A percentile compares a stretch with the other conserved stretches of the same genome.
phyloP scores from a whole-genome alignment of 805 yeast genomes.

The Wickerhamomyces alni region DNA sequence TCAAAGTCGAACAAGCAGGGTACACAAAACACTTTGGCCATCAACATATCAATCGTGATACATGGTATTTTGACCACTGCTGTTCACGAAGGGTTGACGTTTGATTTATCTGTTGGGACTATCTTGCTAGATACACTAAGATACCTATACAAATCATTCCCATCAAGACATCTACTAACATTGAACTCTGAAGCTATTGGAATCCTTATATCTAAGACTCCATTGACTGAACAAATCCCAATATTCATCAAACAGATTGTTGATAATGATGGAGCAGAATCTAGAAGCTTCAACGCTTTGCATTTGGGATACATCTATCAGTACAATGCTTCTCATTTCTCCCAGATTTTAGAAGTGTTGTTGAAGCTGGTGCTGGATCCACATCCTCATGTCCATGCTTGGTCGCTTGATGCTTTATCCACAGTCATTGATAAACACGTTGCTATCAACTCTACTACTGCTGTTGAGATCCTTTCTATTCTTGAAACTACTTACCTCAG shows the following conservation, averaged over 20 bases:
- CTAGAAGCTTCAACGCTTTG: slow-evolving; percentile 53
- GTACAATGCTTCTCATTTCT: slow-evolving; percentile 34
- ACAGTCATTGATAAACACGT: slow-evolving; percentile 51
- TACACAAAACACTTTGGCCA: slow-evolving; percentile 42
- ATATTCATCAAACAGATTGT: slow-evolving; percentile 61
- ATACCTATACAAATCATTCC: slow-evolving; percentile 14
- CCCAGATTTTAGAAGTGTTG: slow-evolving; percentile 48
- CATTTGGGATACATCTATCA: slow-evolving; percentile 43
- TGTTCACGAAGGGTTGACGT: slow-evolving; percentile 13
- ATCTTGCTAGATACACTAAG: slow-evolving; percentile 47
- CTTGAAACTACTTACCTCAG: slow-evolving; percentile 34
- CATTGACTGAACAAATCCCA: slow-evolving; percentile 39
- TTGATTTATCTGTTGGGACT: slow-evolving; percentile 34
- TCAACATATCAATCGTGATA: slow-evolving; percentile 61
- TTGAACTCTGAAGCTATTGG: slow-evolving; percentile 58
- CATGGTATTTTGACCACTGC: slow-evolving; percentile 38
- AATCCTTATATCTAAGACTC: slow-evolving; percentile 33
- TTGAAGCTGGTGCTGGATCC: slow-evolving; percentile 67
- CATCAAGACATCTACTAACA: slow-evolving; percentile 29
- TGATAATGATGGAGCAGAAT: slow-evolving; percentile 54
- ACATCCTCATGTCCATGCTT: slow-evolving; percentile 76
- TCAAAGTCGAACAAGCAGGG: slow-evolving; percentile 30
- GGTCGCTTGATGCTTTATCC: slow-evolving; percentile 58
- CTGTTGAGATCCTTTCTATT: slow-evolving; percentile 36
- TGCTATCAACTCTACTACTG: slow-evolving; percentile 35